phyloP scores from a whole-genome alignment of 2,329 filamentous ascomycete species.

The Phyllosticta citriasiana region DNA sequence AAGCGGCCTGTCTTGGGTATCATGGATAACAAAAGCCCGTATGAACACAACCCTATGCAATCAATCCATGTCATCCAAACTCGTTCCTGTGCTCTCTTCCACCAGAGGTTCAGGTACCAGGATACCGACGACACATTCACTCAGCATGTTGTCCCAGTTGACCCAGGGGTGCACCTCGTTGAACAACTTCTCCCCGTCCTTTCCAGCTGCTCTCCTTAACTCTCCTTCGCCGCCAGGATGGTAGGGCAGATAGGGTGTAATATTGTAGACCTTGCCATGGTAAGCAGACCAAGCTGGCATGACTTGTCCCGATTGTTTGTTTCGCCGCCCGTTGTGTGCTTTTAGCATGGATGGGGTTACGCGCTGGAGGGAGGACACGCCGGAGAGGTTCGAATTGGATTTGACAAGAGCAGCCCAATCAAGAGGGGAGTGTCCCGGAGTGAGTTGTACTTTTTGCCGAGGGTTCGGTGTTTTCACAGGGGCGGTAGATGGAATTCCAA shows the following conservation, averaged over 20 bases:
- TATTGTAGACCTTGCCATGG: conserved; percentile 87
- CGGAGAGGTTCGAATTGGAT: conserved; percentile 45
- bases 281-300: conserved; percentile 70
- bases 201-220: conserved; percentile 66
- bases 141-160: conserved; percentile 58
- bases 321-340: conserved; percentile 69
- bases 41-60: neutral
- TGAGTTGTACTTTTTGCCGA: conserved; percentile 61
- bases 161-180: conserved; percentile 58
- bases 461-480: conserved; percentile 30
- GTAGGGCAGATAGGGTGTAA: conserved; percentile 79
- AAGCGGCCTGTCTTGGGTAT: neutral
- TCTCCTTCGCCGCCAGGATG: conserved; percentile 81
- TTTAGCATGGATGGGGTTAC: conserved; percentile 77
- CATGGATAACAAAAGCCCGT: neutral
- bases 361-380: conserved; percentile 48
- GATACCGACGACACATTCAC: conserved; percentile 51
- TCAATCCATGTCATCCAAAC: conserved; percentile 53
- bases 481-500: conserved; percentile 20
- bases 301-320: conserved; percentile 46
- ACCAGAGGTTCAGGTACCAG: conserved; percentile 46
- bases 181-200: conserved; percentile 56
- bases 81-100: conserved; percentile 16
- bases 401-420: conserved; percentile 89
- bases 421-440: conserved; percentile 86